Percentiles rank a stretch among this genome's conserved stretches.
phyloP scores from a whole-genome alignment of 2,329 filamentous ascomycete species.

The Coniella vitis region DNA sequence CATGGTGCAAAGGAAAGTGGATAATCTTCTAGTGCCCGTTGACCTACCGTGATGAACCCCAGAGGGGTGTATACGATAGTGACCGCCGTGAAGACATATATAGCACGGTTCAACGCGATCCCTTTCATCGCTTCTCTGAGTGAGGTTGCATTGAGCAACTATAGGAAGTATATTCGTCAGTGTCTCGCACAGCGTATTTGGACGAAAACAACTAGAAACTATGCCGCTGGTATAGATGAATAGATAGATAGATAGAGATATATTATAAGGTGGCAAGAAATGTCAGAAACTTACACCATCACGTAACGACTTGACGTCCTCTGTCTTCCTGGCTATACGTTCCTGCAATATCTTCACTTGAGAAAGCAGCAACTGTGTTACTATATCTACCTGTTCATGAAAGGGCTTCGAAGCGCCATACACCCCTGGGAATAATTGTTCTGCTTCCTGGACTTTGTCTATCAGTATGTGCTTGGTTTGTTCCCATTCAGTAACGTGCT shows the following conservation, averaged over 20 bases:
- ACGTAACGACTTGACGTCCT: not conserved
- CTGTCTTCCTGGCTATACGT: not conserved
- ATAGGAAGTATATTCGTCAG: not conserved
- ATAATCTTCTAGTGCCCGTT: not conserved
- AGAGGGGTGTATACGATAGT: not conserved
- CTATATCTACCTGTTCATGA: not conserved
- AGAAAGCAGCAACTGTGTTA: not conserved
- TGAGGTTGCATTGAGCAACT: conserved; percentile 1
- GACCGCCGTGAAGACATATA: conserved; percentile 19
- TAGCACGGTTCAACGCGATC: conserved; percentile 24
- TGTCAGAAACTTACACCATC: not conserved
- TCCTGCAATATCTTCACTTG: not conserved
- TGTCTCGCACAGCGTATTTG: not conserved
- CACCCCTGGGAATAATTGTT: too few species aligned
- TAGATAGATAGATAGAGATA: too few species aligned
- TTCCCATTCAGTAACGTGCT: not conserved
- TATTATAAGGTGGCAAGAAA: too few species aligned
- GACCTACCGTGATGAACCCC: not conserved
- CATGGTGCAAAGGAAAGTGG: not conserved
- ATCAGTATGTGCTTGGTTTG: not conserved
- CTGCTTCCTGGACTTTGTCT: not conserved
- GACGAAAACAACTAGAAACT: too few species aligned
- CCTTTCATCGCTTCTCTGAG: conserved; percentile 16
- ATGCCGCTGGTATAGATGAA: too few species aligned
- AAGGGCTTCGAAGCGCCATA: not conserved